These are phyloP conservation scores for Alternaria conjuncta DNA, from an alignment of 2,329 filamentous ascomycete species.

Conservation along the genomic window DNA sequence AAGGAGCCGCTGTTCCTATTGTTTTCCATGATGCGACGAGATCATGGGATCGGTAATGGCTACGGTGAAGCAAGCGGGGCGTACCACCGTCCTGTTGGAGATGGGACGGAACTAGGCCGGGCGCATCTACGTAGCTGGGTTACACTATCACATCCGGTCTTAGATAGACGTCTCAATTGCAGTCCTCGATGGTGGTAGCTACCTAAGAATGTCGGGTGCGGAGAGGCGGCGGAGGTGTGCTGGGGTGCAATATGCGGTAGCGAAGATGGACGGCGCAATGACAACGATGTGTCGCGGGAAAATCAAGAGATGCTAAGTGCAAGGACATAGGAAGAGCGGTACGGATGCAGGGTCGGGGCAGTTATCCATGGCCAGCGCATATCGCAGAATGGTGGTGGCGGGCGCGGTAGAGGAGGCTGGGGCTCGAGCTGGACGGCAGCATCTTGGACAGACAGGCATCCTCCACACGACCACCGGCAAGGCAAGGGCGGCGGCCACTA, in stretches of 20 bases:
- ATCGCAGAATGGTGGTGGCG: slow-evolving; percentile 19
- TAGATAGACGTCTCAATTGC: slow-evolving; percentile 18
- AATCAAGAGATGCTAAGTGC: slow-evolving; percentile 24
- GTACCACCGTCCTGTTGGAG: slow-evolving; percentile 17
- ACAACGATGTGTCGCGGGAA: slow-evolving; percentile 9
- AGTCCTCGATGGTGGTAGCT: slow-evolving; percentile 28
- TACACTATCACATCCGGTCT: slow-evolving; percentile 29
- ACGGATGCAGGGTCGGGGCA: slow-evolving; percentile 10
- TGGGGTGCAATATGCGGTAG: slow-evolving; percentile 13
- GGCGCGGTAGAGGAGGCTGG: slow-evolving; percentile 16
- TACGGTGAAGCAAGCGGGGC: slow-evolving; percentile 15
- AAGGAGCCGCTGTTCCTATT: slow-evolving; percentile 35
- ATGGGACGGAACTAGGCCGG: slow-evolving; percentile 12
- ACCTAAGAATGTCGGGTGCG: slow-evolving; percentile 21
- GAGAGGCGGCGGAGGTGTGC: slow-evolving; percentile 16
- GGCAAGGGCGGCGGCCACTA: slow-evolving; percentile 3
- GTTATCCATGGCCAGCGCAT: slow-evolving; percentile 30
- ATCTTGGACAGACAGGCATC: slow-evolving; percentile 1
- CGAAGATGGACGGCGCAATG: slow-evolving; percentile 10
- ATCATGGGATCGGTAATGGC: slow-evolving; percentile 24
- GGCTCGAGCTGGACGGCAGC: neutral
- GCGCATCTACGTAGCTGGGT: slow-evolving; percentile 10
- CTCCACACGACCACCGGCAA: slow-evolving; percentile 3
- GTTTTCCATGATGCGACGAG: slow-evolving; percentile 38
- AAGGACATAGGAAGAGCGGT: slow-evolving; percentile 21